Evolutionary conservation across 148 eudicot genomes (phyloP).

Genomic region (Suaeda aralocaspica): DNA sequence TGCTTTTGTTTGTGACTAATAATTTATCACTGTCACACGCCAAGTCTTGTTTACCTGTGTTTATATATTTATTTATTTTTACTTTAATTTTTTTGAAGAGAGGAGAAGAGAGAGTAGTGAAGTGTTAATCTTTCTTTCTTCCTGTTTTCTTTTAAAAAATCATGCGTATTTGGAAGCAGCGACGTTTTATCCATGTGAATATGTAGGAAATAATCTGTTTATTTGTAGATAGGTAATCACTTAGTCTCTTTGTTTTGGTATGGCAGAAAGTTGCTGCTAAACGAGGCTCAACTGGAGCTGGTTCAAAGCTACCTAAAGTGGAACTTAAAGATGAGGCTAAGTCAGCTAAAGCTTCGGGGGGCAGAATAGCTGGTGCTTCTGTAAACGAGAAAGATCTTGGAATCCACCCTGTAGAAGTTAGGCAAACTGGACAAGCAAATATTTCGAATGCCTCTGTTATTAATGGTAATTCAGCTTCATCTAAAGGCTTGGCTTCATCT

Average conservation of each 20-base stretch:
- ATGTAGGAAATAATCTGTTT: too few species aligned
- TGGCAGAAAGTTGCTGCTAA: constrained; percentile 53
- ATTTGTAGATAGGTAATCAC: background rate
- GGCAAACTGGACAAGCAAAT: constrained; percentile 33
- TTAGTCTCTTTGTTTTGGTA: constrained; percentile 14
- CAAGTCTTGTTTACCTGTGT: too few species aligned
- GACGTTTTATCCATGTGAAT: too few species aligned
- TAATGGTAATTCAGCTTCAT: constrained; percentile 42
- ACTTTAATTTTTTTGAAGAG: too few species aligned
- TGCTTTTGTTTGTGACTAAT: too few species aligned
- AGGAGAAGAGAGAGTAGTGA: too few species aligned
- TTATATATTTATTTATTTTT: too few species aligned
- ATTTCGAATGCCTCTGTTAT: constrained; percentile 31
- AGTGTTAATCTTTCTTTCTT: too few species aligned
- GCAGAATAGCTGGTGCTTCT: constrained; percentile 35
- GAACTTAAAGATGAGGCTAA: constrained; percentile 74
- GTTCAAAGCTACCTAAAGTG: constrained; percentile 51
- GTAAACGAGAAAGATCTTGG: constrained; percentile 32
- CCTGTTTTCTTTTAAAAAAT: too few species aligned
- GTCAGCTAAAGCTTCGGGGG: constrained; percentile 50
- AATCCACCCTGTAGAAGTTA: constrained; percentile 35
- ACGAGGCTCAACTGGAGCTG: constrained; percentile 55
- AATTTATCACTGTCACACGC: too few species aligned
- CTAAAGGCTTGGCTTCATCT: constrained; percentile 38
- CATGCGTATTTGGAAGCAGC: too few species aligned